Percentiles rank a stretch among this genome's conserved stretches.
These are phyloP conservation scores for Lachnellula hyalina DNA, from an alignment of 2,329 filamentous ascomycete species.

Conservation along the genomic window DNA sequence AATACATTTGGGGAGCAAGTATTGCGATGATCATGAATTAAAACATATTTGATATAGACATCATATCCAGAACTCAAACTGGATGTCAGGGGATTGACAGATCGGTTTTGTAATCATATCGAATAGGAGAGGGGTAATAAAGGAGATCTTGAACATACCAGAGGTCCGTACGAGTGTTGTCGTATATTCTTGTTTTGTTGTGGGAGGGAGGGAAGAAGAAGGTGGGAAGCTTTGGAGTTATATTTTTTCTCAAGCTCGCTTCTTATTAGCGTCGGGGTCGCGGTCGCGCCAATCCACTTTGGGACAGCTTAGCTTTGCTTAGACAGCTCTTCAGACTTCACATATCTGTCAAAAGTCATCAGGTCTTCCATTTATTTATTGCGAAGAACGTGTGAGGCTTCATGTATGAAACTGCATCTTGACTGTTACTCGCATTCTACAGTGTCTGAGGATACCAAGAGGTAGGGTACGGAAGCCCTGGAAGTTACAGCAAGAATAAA, in stretches of 20 bases:
- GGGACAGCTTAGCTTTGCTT: neutral
- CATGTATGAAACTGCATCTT: too few species aligned
- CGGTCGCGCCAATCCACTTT: conserved; percentile 1
- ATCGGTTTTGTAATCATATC: conserved; percentile 64
- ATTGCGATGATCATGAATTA: conserved; percentile 40
- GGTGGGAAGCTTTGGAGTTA: neutral
- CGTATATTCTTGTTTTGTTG: conserved; percentile 2
- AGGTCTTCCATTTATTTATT: neutral
- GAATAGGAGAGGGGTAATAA: conserved; percentile 12
- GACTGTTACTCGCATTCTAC: too few species aligned
- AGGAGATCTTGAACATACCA: conserved; percentile 14
- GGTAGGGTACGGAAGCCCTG: too few species aligned
- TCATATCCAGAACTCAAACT: conserved; percentile 33
- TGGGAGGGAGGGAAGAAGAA: conserved; percentile 1
- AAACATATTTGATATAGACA: conserved; percentile 45
- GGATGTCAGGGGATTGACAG: conserved; percentile 79
- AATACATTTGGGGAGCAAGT: conserved; percentile 6
- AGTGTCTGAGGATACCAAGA: too few species aligned
- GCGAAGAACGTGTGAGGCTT: too few species aligned
- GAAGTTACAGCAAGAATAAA: too few species aligned
- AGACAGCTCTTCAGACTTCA: neutral
- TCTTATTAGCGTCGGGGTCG: neutral
- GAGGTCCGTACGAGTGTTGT: neutral
- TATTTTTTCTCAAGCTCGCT: neutral
- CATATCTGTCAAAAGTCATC: neutral